phyloP scores from a whole-genome alignment of 441 rosid species.

The Cnidoscolus chayamansa region DNA sequence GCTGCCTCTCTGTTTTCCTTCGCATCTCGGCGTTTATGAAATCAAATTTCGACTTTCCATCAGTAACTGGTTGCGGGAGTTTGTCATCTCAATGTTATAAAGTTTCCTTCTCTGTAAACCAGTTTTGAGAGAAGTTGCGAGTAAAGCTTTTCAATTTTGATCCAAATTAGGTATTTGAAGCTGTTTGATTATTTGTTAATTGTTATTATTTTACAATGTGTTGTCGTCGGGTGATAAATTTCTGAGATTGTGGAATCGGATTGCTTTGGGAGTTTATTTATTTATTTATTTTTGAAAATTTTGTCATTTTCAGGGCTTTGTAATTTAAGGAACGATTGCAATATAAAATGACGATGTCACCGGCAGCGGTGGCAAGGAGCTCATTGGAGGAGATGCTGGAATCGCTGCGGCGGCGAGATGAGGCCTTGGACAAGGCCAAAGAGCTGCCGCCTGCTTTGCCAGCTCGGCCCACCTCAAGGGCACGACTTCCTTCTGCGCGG shows the following conservation, averaged over 20 bases:
- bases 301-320: slow-evolving; percentile 19
- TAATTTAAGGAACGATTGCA: slow-evolving; percentile 7
- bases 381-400: slow-evolving; percentile 96
- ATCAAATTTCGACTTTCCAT: slow-evolving; percentile 6
- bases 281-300: not conserved
- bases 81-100: not conserved
- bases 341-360: slow-evolving; percentile 56
- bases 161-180: slow-evolving; percentile 10
- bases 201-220: not conserved
- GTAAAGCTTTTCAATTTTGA: slow-evolving; percentile 1
- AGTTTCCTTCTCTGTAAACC: not conserved
- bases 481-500: slow-evolving; percentile 72
- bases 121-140: slow-evolving; percentile 1
- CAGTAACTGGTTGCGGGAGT: not conserved
- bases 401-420: slow-evolving; percentile 67
- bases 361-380: slow-evolving; percentile 52
- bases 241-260: not conserved
- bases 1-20: not conserved
- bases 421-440: slow-evolving; percentile 54
- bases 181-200: not conserved
- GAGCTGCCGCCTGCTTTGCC: slow-evolving; percentile 94
- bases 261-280: not conserved
- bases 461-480: slow-evolving; percentile 80
- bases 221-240: not conserved
- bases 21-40: not conserved